Evolutionary conservation across 345 rosid species (phyloP).

Genomic region (Pseudoturritis turrita): DNA sequence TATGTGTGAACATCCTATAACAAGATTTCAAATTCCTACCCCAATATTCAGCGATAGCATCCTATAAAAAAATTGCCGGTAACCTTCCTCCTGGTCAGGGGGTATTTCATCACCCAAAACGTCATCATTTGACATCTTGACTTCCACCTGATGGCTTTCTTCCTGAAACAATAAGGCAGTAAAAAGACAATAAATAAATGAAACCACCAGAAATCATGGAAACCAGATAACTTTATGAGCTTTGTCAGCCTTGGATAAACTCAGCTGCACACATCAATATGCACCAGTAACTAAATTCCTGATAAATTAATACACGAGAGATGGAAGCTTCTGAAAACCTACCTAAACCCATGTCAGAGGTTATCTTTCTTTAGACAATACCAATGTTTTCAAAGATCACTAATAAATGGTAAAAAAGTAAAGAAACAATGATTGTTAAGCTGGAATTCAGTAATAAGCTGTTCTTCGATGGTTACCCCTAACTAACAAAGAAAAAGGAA

Average conservation of each 20-base stretch:
- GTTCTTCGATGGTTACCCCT: not conserved
- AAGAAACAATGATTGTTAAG: not conserved
- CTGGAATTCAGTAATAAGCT: not conserved
- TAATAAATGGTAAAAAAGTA: not conserved
- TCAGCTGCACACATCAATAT: not conserved
- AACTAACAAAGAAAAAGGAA: not conserved
- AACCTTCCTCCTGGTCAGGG: conserved; percentile 55
- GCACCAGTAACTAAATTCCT: not conserved
- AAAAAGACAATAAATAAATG: not conserved
- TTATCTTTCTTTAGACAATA: conserved; percentile 5
- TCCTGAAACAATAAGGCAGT: conserved; percentile 44
- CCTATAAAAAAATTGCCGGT: conserved; percentile 65
- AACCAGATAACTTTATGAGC: not conserved
- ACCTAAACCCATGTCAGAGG: conserved; percentile 3
- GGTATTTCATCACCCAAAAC: conserved; percentile 96
- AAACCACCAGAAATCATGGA: not conserved
- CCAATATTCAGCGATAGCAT: conserved; percentile 56
- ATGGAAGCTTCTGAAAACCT: conserved; percentile 13
- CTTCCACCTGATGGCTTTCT: conserved; percentile 54
- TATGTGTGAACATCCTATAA: not conserved
- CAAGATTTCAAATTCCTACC: conserved; percentile 38
- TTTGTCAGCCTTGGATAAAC: not conserved
- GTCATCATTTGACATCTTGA: conserved; percentile 85
- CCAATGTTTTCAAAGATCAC: conserved; percentile 3
- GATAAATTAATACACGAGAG: not conserved